Evolutionary conservation across 768 basidiomycete genomes (phyloP), one percentile per base, ranked within the genome.

Genomic region (Xerocomellus chrysenteron): DNA sequence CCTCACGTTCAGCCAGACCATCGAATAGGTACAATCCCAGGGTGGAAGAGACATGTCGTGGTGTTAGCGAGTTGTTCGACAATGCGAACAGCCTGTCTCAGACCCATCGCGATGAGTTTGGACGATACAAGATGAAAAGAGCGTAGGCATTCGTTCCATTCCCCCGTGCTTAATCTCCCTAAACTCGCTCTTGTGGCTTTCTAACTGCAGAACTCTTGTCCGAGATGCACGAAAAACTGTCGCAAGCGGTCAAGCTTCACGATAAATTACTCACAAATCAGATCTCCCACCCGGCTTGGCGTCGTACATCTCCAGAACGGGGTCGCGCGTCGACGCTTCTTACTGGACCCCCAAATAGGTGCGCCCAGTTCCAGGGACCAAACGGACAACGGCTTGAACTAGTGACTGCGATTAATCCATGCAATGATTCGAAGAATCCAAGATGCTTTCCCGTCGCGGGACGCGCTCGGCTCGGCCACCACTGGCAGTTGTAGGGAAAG

Each of bases 211-310:
- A 94, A 71, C 79, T 95, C 68, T 76, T 99, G 36, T 78, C 85
- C 8, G 94, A 98, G 47, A 98, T 98, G 94, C 90, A 98, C 64
- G 88, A 90, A 47, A 96, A 98, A 72, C 73, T 99, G 11, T 90
- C 92, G 1, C 85, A 96, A 69, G 94, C 92, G 0, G 93, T 98
- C 44, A 88, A 90, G 67, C 75, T 97, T 4, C 98, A 98, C 68
- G 95, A 98, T 62, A 83, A 88, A 52, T 76, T 97, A 21, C 76
- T 96, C 42, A 94, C 94, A 26, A 82, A 91, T 60, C 91, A 95
- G 67, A 78, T 94, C 12, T 79, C 86, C 3, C 85, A 83, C 41
- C 88, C 88, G 1, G 76, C 82, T 40, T 90, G 88, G 86, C 76
- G 83, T 41, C 70, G 59, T 42, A 52, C 68, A 14, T 56, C 70